Evolutionary conservation across 108 stramenopile species (phyloP), one percentile per base, ranked within the genome.

Genomic region (Nitzschia sp.): DNA sequence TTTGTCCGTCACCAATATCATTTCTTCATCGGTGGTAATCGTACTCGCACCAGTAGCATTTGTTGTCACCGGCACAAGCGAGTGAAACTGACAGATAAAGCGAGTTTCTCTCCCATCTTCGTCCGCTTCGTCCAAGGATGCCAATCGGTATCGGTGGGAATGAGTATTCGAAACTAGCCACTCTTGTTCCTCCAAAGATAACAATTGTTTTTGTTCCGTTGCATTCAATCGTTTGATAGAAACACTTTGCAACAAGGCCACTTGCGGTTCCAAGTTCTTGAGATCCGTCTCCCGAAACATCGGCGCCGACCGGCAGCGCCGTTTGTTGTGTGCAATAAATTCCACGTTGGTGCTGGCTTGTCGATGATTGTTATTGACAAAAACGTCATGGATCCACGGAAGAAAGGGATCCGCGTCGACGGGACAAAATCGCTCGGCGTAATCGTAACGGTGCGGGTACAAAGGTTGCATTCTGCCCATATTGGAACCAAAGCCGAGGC

Each of bases 361-460:
- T 3, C 34, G 17, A 58, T 83, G 67, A 45, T 71, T 45, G 13
- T 6, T 15, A 1, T 38, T 59, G 23, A 70, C 48, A 63, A 90
- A 85, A 17, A 84, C 58, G 66, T 88, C 86, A 57, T 90, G 86
- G 44, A 87, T 79, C 86, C 86, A 82, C 23, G 84, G 84, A 5
- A 90, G 68, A 47, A 80, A 89, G 3, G 88, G 83, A 72, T 90
- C 89, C 15, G 19, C 61, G 1, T 77, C 66, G 16, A 87, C 72
- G 13, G 88, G 85, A 66, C 88, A 78, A 11, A 22, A 0, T 1
- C 5, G 21, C 17, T 25, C 30, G 34, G 78, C 77, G 44, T 82
- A 79, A 4, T 83, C 78, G 50, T 81, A 79, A 19, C 80, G 72
- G 59, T 69, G 68, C 3, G 61, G 56, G 64, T 80, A 72, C 31